Percentiles rank a stretch among this genome's conserved stretches.
Conservation (phyloP, 257 asterid genomes). For the Penstemon newberryi region DNA sequence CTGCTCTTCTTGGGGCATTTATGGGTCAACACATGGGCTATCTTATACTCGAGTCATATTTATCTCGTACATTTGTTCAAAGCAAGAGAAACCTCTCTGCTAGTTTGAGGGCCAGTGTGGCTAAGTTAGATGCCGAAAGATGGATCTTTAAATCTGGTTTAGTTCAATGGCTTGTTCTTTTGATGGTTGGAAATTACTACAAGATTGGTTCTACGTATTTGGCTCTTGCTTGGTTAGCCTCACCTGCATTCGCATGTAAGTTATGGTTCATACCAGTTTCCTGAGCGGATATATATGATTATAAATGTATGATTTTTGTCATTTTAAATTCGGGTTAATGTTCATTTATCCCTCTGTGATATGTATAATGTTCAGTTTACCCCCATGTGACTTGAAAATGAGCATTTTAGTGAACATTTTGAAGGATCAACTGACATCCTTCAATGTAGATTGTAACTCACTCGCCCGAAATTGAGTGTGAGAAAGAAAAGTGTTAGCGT, state of each 20-base stretch:
- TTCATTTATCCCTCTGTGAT: too few relatives aligned
- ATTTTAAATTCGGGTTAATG: too few relatives aligned
- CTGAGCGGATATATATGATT: background rate
- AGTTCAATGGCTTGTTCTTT: constrained; percentile 76
- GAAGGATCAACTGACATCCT: too few relatives aligned
- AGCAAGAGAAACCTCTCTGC: constrained; percentile 52
- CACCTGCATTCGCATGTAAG: constrained; percentile 99
- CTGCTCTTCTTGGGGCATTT: constrained; percentile 91
- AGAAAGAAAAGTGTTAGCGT: too few relatives aligned
- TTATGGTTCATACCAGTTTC: constrained; percentile 8
- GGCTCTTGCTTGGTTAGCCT: constrained; percentile 80
- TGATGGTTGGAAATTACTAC: constrained; percentile 67
- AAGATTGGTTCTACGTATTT: constrained; percentile 74
- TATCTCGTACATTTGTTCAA: constrained; percentile 41
- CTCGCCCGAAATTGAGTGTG: too few relatives aligned
- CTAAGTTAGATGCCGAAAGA: constrained; percentile 93
- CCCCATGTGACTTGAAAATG: too few relatives aligned
- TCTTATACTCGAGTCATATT: constrained; percentile 49
- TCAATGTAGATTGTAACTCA: too few relatives aligned
- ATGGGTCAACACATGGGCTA: constrained; percentile 85
- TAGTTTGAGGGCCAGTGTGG: constrained; percentile 46
- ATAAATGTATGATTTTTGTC: background rate
- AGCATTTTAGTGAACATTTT: too few relatives aligned
- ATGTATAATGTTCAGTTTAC: too few relatives aligned
- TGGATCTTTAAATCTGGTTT: constrained; percentile 89